phyloP scores from a whole-genome alignment of 2,329 filamentous ascomycete genomes.

The Ophiobolus disseminans region DNA sequence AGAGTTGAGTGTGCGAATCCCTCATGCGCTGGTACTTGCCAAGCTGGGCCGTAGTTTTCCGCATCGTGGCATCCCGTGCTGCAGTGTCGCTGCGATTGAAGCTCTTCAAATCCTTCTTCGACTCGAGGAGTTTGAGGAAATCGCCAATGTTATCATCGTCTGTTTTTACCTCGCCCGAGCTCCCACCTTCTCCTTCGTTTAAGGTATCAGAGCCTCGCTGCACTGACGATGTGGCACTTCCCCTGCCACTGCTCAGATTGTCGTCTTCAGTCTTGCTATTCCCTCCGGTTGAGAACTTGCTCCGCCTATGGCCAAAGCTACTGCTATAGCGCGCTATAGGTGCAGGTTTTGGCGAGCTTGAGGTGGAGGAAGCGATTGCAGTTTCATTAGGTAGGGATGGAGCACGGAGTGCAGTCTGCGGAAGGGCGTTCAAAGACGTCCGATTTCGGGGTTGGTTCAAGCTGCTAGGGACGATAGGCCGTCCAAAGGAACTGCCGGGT shows the following conservation, averaged over 20 bases:
- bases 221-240: conserved; percentile 73
- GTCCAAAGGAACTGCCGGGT: conserved; percentile 31
- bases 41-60: conserved; percentile 78
- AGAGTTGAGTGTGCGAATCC: conserved; percentile 86
- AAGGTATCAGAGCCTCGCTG: conserved; percentile 81
- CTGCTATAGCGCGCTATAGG: conserved; percentile 88
- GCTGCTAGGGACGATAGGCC: conserved; percentile 31
- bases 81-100: conserved; percentile 71
- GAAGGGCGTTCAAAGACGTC: conserved; percentile 75
- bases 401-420: conserved; percentile 74
- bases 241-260: conserved; percentile 79
- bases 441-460: conserved; percentile 67
- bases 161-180: conserved; percentile 70
- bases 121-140: conserved; percentile 87
- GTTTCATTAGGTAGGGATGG: conserved; percentile 68
- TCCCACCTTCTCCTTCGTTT: conserved; percentile 70
- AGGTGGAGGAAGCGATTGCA: conserved; percentile 68
- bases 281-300: conserved; percentile 77
- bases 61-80: conserved; percentile 71
- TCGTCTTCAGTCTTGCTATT: conserved; percentile 75
- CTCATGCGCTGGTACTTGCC: conserved; percentile 87
- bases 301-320: conserved; percentile 87
- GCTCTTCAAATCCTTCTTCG: conserved; percentile 82
- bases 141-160: conserved; percentile 95
- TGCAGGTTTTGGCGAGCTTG: conserved; percentile 79